Evolutionary conservation across 176 grass and related monocot genomes (phyloP), one percentile per base, ranked within the genome.

Genomic region (Oryza glumipatula): DNA sequence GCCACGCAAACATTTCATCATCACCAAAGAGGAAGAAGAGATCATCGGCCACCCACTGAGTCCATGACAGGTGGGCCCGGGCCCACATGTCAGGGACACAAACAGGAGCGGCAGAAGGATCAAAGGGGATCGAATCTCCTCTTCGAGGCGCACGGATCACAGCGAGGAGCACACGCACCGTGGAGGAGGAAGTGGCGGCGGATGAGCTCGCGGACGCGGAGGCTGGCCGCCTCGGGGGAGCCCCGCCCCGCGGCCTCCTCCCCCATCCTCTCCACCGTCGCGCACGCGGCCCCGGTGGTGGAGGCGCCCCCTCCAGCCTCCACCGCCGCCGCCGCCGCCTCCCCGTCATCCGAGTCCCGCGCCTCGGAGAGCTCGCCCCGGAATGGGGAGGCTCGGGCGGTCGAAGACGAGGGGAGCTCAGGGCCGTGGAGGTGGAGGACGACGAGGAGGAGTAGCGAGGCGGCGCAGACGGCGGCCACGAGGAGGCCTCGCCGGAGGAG

Each of bases 241-340:
- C 67, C 83, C 32, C 22, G 47, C 51, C 80, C 87, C 4, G 49
- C 72, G 45, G 92, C 87, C 32, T 87, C 88, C 74, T 90, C 79
- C 30, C 96, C 96, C 91, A 95, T 98, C 83, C 54, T 83, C 89
- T 98, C 96, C 91, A 98, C 96, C 30, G 89, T 94, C 7, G 89
- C 93, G 72, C 96, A 98, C 26, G 77, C 41, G 21, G 49, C 51
- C 26, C 32, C 28, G 4, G 58, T 23, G 58, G 58, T 23, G 58
- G 58, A 63, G 58, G 8, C n/a, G 58, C 58, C 21, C 58, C 58
- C 58, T 63, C 58, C 70, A 6, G 15, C 30, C 30, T 32, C 6
- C 39, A 5, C 2, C 33, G 23, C 16, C 5, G 39, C 15, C 1
- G 4, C 14, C 38, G 33, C 80, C 8, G 22, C 48, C 16, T 13